Percentiles rank a stretch among this genome's conserved stretches.
Evolutionary conservation across 2,329 filamentous ascomycete genomes (phyloP).

Genomic region (Ascocoryne sarcoides): DNA sequence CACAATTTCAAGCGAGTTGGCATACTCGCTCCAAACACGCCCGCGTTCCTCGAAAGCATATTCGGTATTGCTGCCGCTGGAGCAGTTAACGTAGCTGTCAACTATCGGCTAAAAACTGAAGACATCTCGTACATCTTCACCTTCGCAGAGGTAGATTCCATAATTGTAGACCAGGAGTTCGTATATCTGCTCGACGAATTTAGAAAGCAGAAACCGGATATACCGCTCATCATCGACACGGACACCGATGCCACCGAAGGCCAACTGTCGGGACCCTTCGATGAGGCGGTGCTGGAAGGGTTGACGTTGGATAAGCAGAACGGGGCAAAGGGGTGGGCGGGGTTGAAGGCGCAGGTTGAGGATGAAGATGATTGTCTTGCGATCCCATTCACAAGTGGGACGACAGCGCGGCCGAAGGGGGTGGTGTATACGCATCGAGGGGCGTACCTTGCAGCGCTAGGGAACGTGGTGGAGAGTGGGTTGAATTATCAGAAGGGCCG

Average conservation of each 20-base stretch:
- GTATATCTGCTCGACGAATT: slow-evolving; percentile 60
- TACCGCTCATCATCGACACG: slow-evolving; percentile 68
- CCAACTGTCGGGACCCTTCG: slow-evolving; percentile 68
- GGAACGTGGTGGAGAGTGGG: slow-evolving; percentile 80
- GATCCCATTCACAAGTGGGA: slow-evolving; percentile 35
- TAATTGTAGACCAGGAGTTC: slow-evolving; percentile 83
- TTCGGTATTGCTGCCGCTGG: slow-evolving; percentile 81
- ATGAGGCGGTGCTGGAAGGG: slow-evolving; percentile 75
- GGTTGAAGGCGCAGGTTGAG: slow-evolving; percentile 54
- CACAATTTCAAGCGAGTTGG: slow-evolving; percentile 69
- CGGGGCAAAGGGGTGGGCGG: slow-evolving; percentile 66
- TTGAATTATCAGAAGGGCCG: slow-evolving; percentile 56
- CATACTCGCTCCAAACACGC: slow-evolving; percentile 84
- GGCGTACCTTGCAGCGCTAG: slow-evolving; percentile 74
- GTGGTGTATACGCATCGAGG: slow-evolving; percentile 88
- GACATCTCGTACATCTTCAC: slow-evolving; percentile 88
- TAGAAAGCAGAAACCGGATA: slow-evolving; percentile 46
- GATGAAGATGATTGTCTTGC: slow-evolving; percentile 72
- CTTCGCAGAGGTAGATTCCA: slow-evolving; percentile 75
- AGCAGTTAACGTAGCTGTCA: slow-evolving; percentile 65
- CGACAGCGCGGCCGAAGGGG: slow-evolving; percentile 80
- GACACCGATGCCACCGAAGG: slow-evolving; percentile 68
- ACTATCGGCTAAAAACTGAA: slow-evolving; percentile 68
- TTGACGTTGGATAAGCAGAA: slow-evolving; percentile 59
- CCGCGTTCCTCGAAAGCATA: slow-evolving; percentile 83